Evolutionary conservation across 2,329 filamentous ascomycete species (phyloP).

Genomic region (Fusarium sp.): DNA sequence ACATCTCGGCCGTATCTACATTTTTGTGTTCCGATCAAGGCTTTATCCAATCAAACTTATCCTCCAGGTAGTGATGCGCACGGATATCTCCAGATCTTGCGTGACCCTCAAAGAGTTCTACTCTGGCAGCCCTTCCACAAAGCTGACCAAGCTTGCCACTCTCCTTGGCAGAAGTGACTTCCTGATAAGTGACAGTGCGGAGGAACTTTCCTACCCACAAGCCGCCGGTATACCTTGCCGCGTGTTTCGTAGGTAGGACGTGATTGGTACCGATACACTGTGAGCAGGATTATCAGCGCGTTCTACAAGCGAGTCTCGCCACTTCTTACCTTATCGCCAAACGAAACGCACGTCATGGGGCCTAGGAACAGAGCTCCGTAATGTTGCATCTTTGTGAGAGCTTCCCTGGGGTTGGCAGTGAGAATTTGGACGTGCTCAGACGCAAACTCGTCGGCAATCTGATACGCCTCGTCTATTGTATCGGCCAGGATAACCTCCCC

Average conservation of each 20-base stretch:
- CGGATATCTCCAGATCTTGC: neutral
- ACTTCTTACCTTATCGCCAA: slow-evolving; percentile 8
- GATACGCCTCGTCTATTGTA: neutral
- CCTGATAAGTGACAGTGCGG: slow-evolving; percentile 6
- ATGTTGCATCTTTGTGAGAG: neutral
- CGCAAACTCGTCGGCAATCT: slow-evolving; percentile 7
- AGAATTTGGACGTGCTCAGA: slow-evolving; percentile 10
- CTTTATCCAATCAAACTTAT: neutral
- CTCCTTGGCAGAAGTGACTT: neutral
- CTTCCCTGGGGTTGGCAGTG: neutral
- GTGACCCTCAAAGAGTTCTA: slow-evolving; percentile 1
- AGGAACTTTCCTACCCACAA: slow-evolving; percentile 4
- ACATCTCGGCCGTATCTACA: too few species aligned
- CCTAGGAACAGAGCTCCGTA: neutral
- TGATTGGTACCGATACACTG: slow-evolving; percentile 2
- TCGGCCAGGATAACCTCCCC: neutral
- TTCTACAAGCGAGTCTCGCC: rapidly evolving
- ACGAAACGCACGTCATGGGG: neutral
- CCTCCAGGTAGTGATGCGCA: neutral
- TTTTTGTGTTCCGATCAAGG: neutral
- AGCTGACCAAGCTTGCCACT: slow-evolving; percentile 8
- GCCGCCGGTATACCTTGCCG: slow-evolving; percentile 4
- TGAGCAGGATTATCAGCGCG: neutral
- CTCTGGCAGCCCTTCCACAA: neutral
- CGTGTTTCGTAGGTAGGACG: neutral